A percentile compares a stretch with the other conserved stretches of the same genome.
Evolutionary conservation across 192 early-diverging fungal genomes (phyloP).

Genomic region (Obelidium mucronatum): DNA sequence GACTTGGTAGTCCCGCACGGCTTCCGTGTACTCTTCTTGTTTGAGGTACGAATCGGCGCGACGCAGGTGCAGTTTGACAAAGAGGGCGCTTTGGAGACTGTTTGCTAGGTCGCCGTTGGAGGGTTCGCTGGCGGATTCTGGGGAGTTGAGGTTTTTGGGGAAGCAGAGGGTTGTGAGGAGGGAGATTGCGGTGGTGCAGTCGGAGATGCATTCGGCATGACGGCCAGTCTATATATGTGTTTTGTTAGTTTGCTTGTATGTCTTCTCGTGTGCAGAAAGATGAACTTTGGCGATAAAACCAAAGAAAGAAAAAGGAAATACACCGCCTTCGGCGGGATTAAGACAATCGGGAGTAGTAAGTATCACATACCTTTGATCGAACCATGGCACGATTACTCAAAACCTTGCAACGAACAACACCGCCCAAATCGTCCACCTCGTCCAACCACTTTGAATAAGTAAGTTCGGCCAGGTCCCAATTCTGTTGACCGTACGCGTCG

Average conservation of each 20-base stretch:
- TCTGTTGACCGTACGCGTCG: constrained; percentile 68
- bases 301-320: too few relatives aligned
- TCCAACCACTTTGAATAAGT: constrained; percentile 70
- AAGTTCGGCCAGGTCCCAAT: constrained; percentile 68
- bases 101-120: constrained; percentile 45
- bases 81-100: constrained; percentile 56
- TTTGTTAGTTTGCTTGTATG: too few relatives aligned
- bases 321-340: not conserved
- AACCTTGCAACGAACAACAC: constrained; percentile 69
- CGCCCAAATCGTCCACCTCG: constrained; percentile 69
- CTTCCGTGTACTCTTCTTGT: constrained; percentile 77
- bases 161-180: constrained; percentile 55
- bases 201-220: constrained; percentile 62
- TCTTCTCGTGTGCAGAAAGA: too few relatives aligned
- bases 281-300: not conserved
- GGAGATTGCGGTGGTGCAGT: constrained; percentile 73
- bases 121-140: constrained; percentile 7
- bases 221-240: constrained; percentile 61
- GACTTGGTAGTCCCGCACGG: constrained; percentile 78
- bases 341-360: not conserved
- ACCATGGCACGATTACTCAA: constrained; percentile 82
- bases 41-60: constrained; percentile 80
- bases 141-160: constrained; percentile 24
- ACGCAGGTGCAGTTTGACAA: constrained; percentile 78
- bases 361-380: constrained; percentile 56